Base-by-base conservation (phyloP, 352 stramenopile species). In the Pythium sp. region DNA sequence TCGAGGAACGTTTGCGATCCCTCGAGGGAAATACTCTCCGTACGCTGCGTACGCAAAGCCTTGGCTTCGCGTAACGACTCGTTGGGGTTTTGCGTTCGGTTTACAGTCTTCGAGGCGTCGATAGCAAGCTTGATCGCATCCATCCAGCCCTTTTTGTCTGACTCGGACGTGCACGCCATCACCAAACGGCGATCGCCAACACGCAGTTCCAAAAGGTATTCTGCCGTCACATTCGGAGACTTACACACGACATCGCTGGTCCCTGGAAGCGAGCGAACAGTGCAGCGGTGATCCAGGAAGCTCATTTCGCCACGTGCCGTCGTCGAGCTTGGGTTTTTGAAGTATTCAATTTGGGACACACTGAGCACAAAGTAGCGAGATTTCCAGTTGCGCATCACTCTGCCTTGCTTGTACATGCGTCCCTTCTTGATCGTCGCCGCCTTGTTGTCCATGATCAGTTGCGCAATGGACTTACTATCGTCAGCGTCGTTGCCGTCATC, bases 361-460 rank as follows among this genome's bases (percentile, higher is more conserved):
- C 83, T 92, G 20, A 95, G 68, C 67, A 93, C 83, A 69, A 95
- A 95, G 69, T 95, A 95, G 64, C 87, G 82, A n/a, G 84, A 91
- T 71, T 95, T 95, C 87, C 87, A 95, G 57, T 84, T 87, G 51
- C 82, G 83, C 82, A 93, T 91, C 62, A 95, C 80, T 36, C 87
- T 80, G 20, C 84, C 86, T 63, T 95, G 87, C 73, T 95, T 93
- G 70, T 92, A 95, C 85, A 95, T 95, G 34, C 84, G 82, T 1
- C 87, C 87, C 68, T 95, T 95, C 74, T 95, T 95, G 70, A 95
- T 95, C 20, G 87, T 95, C 28, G 87, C 87, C 30, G 83, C 81
- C 69, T 92, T 81, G 72, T 95, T 95, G 60, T 95, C 84, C 62
- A 93, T 72, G 71, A 95, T 95, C 43, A 95, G 62, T 62, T 92